Evolutionary conservation across 2,329 filamentous ascomycete genomes (phyloP), one percentile per base, ranked within the genome.

Genomic region (Fusarium algeriense): DNA sequence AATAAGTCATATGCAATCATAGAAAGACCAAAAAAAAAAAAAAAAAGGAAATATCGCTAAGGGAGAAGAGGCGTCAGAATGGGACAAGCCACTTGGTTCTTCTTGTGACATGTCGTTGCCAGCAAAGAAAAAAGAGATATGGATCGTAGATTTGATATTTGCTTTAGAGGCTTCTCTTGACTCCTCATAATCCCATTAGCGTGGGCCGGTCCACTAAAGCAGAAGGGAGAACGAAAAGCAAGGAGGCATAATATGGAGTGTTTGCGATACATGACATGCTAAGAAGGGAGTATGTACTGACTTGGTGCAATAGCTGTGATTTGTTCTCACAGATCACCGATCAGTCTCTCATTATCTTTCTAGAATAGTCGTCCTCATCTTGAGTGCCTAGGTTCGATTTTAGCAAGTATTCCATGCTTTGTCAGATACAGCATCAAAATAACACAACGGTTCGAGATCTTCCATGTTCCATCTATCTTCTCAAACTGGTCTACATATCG

Each of bases 81-180:
- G 58, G 60, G 60, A 37, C 40, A 60, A 69, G 63, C 60, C 53
- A 67, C 48, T 41, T 38, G 32, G 32, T 46, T 46, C 37, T 40
- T 34, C 48, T 64, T 64, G 57, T 68, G 60, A 64, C 66, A 54
- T 64, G 59, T 75, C 64, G 64, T 62, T 50, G 43, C 20, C 32
- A 28, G 38, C 46, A 73, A 59, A 70, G 57, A 48, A 71, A 73
- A 73, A 63, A 58, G 45, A 67, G 62, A 58, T 64, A 55, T 53
- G 40, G 52, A 74, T 69, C 66, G 58, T 58, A 75, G 67, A 73
- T 62, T 67, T 57, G 38, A 63, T 67, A 50, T 45, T 57, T 44
- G 34, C 26, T 49, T 59, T 68, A 64, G 63, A 50, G 57, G 57
- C 59, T 40, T 71, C 44, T 53, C 40, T 64, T 45, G 50, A 56